A percentile compares a stretch with the other conserved stretches of the same genome.
Conservation (phyloP, 1,139 yeast genomes). For the Yamadazyma triangularis region DNA sequence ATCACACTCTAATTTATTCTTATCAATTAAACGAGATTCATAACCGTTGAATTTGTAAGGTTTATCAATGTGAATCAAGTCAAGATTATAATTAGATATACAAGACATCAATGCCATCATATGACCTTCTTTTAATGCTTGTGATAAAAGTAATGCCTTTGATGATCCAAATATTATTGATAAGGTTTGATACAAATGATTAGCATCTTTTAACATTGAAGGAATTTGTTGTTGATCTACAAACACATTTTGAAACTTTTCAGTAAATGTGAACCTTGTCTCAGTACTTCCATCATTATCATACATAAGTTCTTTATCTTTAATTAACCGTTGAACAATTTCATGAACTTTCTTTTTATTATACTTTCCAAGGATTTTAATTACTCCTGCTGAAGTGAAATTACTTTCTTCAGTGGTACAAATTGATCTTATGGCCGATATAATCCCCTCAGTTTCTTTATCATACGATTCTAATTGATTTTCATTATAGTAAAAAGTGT, state of each 20-base stretch:
- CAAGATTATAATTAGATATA: slow-evolving; percentile 33
- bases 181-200: too few relatives aligned
- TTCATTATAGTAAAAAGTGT: too few relatives aligned
- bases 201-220: too few relatives aligned
- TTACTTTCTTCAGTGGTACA: slow-evolving; percentile 52
- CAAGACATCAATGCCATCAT: slow-evolving; percentile 51
- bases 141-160: slow-evolving; percentile 55
- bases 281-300: too few relatives aligned
- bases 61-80: slow-evolving; percentile 51
- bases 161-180: too few relatives aligned
- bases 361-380: slow-evolving; percentile 33
- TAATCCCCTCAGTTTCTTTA: slow-evolving; percentile 11
- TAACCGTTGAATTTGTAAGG: slow-evolving; percentile 49
- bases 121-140: slow-evolving; percentile 53
- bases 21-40: slow-evolving; percentile 59
- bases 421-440: slow-evolving; percentile 46
- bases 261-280: slow-evolving; percentile 62
- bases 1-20: slow-evolving; percentile 60
- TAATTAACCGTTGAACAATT: slow-evolving; percentile 53
- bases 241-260: slow-evolving; percentile 42
- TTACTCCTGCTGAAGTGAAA: slow-evolving; percentile 42
- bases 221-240: too few relatives aligned
- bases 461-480: too few relatives aligned
- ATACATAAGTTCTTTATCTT: slow-evolving; percentile 49
- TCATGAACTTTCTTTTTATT: slow-evolving; percentile 42